Conservation (phyloP, 345 rosid genomes). For the Hibiscus trionum region DNA sequence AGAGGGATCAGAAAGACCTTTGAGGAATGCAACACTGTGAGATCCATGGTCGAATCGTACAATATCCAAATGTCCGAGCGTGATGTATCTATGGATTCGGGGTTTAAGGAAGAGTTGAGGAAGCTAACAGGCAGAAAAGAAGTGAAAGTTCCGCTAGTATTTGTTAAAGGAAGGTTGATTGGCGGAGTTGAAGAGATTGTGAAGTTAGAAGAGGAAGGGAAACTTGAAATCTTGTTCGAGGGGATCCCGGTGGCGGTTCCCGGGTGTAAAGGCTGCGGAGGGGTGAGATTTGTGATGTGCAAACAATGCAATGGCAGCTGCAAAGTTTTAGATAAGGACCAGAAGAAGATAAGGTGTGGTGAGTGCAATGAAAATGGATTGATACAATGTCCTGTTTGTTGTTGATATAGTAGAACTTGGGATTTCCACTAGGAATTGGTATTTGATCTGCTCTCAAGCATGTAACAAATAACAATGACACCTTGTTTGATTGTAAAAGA, state of each 20-base stretch:
- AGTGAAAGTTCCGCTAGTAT: conserved; percentile 66
- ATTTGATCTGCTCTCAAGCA: background rate
- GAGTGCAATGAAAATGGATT: conserved; percentile 96
- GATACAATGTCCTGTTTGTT: conserved; percentile 68
- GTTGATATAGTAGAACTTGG: conserved; percentile 22
- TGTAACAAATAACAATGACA: background rate
- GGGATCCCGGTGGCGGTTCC: conserved; percentile 41
- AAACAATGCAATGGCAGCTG: conserved; percentile 77
- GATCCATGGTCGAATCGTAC: conserved; percentile 58
- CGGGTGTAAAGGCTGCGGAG: conserved; percentile 67
- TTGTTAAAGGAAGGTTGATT: conserved; percentile 73
- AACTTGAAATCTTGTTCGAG: conserved; percentile 44
- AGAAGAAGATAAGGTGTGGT: conserved; percentile 58
- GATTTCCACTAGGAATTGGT: background rate
- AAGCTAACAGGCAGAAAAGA: conserved; percentile 46
- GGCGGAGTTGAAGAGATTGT: conserved; percentile 74
- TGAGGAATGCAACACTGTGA: conserved; percentile 71
- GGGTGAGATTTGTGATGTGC: conserved; percentile 82
- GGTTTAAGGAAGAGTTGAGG: conserved; percentile 80
- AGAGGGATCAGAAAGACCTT: conserved; percentile 89
- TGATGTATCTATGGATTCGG: conserved; percentile 91
- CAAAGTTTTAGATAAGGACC: conserved; percentile 46
- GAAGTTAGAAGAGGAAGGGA: conserved; percentile 86
- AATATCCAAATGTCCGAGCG: conserved; percentile 50
- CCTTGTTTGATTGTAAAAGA: conserved; percentile 6